phyloP scores from a whole-genome alignment of 306 rosid genomes.

The Glycine latifolia region DNA sequence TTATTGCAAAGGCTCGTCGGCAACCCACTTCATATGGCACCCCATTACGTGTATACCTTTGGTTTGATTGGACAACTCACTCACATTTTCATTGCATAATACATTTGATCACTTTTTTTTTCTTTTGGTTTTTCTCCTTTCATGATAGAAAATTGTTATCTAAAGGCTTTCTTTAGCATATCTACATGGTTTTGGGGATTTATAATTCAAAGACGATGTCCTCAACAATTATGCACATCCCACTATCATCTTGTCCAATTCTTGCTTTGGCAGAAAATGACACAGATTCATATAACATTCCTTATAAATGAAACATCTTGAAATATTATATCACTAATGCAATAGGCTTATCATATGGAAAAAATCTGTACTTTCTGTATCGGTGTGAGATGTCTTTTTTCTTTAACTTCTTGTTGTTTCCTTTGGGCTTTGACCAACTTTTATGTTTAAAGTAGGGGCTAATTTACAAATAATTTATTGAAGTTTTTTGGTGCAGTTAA shows the following conservation, averaged over 20 bases:
- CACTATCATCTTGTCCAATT: constrained; percentile 44
- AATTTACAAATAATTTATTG: constrained; percentile 1
- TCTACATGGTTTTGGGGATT: constrained; percentile 38
- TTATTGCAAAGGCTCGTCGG: constrained; percentile 55
- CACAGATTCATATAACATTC: constrained; percentile 30
- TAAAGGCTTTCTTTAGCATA: not conserved
- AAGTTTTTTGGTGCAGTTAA: not conserved
- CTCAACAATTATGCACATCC: constrained; percentile 36
- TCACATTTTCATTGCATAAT: constrained; percentile 15
- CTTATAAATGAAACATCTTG: constrained; percentile 29
- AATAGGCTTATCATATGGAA: constrained; percentile 5
- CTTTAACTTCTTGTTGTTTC: not conserved
- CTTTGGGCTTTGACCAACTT: constrained; percentile 40
- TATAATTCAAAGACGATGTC: constrained; percentile 31
- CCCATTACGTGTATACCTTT: constrained; percentile 45
- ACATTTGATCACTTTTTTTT: constrained; percentile 1
- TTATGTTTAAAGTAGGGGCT: constrained; percentile 19
- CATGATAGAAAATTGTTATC: constrained; percentile 4
- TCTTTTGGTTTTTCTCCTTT: not conserved
- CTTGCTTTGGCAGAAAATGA: constrained; percentile 33
- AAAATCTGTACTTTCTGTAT: constrained; percentile 3
- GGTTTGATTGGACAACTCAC: constrained; percentile 47
- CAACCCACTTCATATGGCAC: constrained; percentile 55
- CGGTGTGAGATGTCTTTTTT: not conserved
- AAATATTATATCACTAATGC: constrained; percentile 26